Base-by-base conservation (phyloP, 1,284 basidiomycete species). In the Singerocomus inundabilis region DNA sequence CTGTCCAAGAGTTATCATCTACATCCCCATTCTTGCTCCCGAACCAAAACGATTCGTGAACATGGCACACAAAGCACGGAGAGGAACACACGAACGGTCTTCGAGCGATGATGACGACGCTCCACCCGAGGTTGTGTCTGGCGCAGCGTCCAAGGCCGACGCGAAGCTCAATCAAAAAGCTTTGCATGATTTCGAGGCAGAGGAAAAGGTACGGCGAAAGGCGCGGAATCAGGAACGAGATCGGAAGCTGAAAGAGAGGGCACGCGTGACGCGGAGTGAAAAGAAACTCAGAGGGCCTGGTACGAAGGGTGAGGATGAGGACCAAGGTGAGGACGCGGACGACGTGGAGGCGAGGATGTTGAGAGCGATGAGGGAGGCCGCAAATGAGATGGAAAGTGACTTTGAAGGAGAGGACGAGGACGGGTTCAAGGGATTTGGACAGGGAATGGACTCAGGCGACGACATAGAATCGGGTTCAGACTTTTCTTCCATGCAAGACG, bases 121-220 rank as follows among this genome's bases (percentile, higher is more conserved):
- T n/a, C n/a, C n/a, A n/a, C 80, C 80, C 5, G 80, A 82, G 59
- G 54, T 70, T 1, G 52, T 80, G 12, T 67, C 74, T 2, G 70
- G 76, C 5, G 61, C 68, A 0, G 62, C 70, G 29, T 74, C 78
- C 18, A 80, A 73, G 58, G 64, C 68, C 25, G 53, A 63, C 12
- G 66, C 64, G n/a, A 63, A 68, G 53, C 59, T 66, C 21, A 59
- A 62, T 35, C 64, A 72, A 21, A 66, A 66, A 16, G 61, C 62
- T 11, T 54, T 71, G 2, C 64, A 65, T 44, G 63, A 68, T 39
- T 71, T 71, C 5, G 62, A 72, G 34, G 58, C 56, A 11, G 67
- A 67, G 5, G 70, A 70, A 54, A 70, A 70, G 29, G 63, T 64
- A 43, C 73, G 70, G 55, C 69, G 63, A 49, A 72, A 70, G 46